phyloP scores from a whole-genome alignment of 1,284 basidiomycete species.

The Veloporphyrellus conicus region DNA sequence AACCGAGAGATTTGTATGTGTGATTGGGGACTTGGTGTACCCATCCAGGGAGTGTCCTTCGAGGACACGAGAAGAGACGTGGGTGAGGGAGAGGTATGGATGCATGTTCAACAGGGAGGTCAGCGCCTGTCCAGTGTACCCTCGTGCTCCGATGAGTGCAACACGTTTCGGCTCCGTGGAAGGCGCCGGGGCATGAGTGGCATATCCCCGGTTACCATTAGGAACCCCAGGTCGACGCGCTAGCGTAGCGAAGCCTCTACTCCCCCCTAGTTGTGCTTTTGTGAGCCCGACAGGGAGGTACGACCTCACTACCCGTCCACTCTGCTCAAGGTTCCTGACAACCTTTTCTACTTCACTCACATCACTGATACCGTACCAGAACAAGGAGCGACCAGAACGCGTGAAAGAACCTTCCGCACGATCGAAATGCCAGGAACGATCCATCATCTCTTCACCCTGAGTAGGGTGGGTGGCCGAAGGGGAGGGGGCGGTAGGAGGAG shows the following conservation, averaged over 20 bases:
- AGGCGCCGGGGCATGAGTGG: slow-evolving; percentile 45
- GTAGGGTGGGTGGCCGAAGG: slow-evolving; percentile 9
- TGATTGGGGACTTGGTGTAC: slow-evolving; percentile 77
- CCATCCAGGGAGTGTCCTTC: slow-evolving; percentile 77
- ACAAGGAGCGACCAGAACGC: slow-evolving; percentile 85
- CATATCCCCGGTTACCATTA: slow-evolving; percentile 58
- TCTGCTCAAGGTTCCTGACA: slow-evolving; percentile 80
- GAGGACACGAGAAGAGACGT: slow-evolving; percentile 95
- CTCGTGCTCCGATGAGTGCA: slow-evolving; percentile 93
- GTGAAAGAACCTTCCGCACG: slow-evolving; percentile 97
- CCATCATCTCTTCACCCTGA: slow-evolving; percentile 74
- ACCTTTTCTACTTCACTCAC: slow-evolving; percentile 88
- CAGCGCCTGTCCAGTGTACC: slow-evolving; percentile 92
- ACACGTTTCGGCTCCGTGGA: slow-evolving; percentile 77
- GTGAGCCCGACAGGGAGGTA: slow-evolving; percentile 87
- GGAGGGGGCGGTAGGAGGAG: slow-evolving; percentile 13
- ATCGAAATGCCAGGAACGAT: slow-evolving; percentile 98
- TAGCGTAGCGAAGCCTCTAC: slow-evolving; percentile 72
- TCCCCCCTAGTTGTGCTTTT: slow-evolving; percentile 41
- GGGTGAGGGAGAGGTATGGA: slow-evolving; percentile 83
- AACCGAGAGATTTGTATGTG: slow-evolving; percentile 75
- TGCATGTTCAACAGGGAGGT: slow-evolving; percentile 82
- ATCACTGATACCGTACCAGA: slow-evolving; percentile 97
- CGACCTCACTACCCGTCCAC: slow-evolving; percentile 79
- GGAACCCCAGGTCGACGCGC: slow-evolving; percentile 47